phyloP scores from a whole-genome alignment of 2,329 filamentous ascomycete genomes.

The Cladosporium halotolerans region DNA sequence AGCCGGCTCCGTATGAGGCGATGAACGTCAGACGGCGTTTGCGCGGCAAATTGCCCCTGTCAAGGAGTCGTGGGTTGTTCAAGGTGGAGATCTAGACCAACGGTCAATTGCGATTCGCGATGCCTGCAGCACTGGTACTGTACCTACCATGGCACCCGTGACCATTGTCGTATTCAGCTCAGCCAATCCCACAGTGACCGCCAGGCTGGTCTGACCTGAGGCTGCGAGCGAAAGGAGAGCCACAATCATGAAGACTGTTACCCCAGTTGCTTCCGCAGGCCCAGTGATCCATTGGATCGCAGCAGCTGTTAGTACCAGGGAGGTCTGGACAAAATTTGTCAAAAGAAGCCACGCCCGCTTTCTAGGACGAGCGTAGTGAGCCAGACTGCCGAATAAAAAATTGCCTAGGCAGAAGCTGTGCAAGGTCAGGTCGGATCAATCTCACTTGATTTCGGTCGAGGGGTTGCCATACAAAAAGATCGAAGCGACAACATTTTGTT shows the following conservation, averaged over 20 bases:
- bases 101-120: not conserved
- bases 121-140: not conserved
- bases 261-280: not conserved
- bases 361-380: not conserved
- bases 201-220: conserved; percentile 18
- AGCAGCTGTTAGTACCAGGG: conserved; percentile 14
- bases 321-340: conserved; percentile 13
- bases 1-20: conserved; percentile 13
- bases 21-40: conserved; percentile 12
- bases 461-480: not conserved
- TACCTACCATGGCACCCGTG: conserved; percentile 16
- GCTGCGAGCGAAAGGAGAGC: conserved; percentile 15
- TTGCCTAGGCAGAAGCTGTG: conserved; percentile 1
- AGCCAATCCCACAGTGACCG: conserved; percentile 14
- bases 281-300: not conserved
- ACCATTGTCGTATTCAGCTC: conserved; percentile 24
- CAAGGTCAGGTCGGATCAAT: not conserved
- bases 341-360: conserved; percentile 16
- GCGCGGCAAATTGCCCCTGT: conserved; percentile 9
- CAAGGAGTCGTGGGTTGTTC: conserved; percentile 14
- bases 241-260: conserved; percentile 10
- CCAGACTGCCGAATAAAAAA: not conserved
- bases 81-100: not conserved
- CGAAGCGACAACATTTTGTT: not conserved
- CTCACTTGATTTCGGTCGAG: not conserved